A percentile compares a stretch with the other conserved stretches of the same genome.
phyloP scores from a whole-genome alignment of 2,329 filamentous ascomycete genomes.

The Blastomyces emzantsi region DNA sequence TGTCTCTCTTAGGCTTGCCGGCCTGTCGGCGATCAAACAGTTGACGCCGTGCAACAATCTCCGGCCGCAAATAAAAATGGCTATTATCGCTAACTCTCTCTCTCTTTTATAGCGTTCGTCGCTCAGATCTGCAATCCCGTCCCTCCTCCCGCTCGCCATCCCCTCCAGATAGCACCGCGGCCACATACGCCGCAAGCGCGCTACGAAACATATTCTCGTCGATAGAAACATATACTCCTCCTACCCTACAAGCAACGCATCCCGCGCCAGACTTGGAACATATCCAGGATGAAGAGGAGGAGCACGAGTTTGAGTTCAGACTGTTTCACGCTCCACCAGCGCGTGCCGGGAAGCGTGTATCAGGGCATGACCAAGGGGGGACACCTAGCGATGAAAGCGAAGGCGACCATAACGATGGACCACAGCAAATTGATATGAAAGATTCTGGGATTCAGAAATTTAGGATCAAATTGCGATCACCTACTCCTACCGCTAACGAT shows the following conservation, averaged over 20 bases:
- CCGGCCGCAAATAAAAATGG: not conserved
- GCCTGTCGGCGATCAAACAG: not conserved
- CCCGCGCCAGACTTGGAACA: conserved; percentile 1
- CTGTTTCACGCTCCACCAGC: conserved; percentile 29
- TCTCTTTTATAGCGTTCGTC: conserved; percentile 13
- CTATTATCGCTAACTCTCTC: not conserved
- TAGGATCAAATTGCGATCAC: conserved; percentile 33
- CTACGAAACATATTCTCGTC: conserved; percentile 13
- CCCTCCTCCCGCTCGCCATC: conserved; percentile 14
- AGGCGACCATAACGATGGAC: not conserved
- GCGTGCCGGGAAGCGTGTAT: not conserved
- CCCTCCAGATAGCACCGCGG: conserved; percentile 11
- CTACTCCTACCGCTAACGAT: conserved; percentile 24
- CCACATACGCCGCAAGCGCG: conserved; percentile 13
- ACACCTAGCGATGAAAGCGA: not conserved
- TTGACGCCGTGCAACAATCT: not conserved
- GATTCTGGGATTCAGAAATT: conserved; percentile 28
- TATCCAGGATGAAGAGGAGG: conserved; percentile 23
- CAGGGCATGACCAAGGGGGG: not conserved
- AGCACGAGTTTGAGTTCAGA: conserved; percentile 38
- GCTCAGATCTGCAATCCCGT: conserved; percentile 14
- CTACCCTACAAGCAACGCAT: not conserved
- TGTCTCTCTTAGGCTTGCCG: not conserved
- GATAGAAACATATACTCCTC: conserved; percentile 11
- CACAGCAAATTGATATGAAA: not conserved